phyloP scores from a whole-genome alignment of 106 monocot species.

The Narthecium ossifragum region DNA sequence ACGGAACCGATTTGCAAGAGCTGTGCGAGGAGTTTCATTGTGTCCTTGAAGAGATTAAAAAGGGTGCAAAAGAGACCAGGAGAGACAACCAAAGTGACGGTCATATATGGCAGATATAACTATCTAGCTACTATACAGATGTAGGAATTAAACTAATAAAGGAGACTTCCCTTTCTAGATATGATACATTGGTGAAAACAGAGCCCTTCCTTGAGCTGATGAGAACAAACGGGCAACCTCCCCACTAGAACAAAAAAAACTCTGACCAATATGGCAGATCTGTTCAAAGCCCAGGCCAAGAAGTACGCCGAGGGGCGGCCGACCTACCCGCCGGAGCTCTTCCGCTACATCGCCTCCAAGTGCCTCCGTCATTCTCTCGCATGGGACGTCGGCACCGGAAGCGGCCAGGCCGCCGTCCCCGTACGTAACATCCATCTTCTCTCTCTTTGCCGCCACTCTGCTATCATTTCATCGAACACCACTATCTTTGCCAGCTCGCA shows the following conservation, averaged over 20 bases:
- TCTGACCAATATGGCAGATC: conserved; percentile 60
- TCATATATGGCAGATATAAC: too few species aligned
- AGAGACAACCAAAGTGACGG: too few species aligned
- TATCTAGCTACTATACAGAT: too few species aligned
- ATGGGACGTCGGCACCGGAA: conserved; percentile 93
- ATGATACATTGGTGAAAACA: too few species aligned
- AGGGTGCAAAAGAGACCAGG: background rate
- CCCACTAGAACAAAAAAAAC: too few species aligned
- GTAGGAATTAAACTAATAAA: too few species aligned
- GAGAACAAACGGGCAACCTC: too few species aligned
- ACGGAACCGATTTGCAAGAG: background rate
- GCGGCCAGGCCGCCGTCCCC: conserved; percentile 66
- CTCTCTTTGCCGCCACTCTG: too few species aligned
- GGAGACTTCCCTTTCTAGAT: too few species aligned
- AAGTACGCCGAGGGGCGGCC: conserved; percentile 57
- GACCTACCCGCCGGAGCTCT: conserved; percentile 60
- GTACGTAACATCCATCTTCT: too few species aligned
- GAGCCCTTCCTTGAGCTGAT: too few species aligned
- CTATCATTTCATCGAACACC: too few species aligned
- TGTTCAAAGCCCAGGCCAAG: conserved; percentile 60
- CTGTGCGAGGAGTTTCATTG: background rate
- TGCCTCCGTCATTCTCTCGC: conserved; percentile 39
- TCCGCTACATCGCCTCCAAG: conserved; percentile 69
- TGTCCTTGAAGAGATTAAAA: background rate
- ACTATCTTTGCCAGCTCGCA: conserved; percentile 59